Percentiles rank a stretch among this genome's conserved stretches.
These are phyloP conservation scores for Metarhizium anisopliae DNA, from an alignment of 2,329 filamentous ascomycete species.

Conservation along the genomic window DNA sequence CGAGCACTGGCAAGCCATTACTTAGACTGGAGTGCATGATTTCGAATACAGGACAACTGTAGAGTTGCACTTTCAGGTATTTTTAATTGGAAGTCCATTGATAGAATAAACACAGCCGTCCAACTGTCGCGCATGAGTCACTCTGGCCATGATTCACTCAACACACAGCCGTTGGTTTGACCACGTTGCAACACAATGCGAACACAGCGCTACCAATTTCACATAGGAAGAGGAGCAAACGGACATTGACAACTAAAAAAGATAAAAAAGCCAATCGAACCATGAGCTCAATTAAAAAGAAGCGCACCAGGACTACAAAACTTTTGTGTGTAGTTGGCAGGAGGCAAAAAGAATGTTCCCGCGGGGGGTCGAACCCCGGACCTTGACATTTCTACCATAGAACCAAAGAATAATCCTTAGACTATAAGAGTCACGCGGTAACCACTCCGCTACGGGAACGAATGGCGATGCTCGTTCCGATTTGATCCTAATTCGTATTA, in stretches of 20 bases:
- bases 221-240: not conserved
- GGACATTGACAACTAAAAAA: not conserved
- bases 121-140: too few species aligned
- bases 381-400: slow-evolving; percentile 18
- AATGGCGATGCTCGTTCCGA: slow-evolving; percentile 1
- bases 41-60: too few species aligned
- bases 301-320: not conserved
- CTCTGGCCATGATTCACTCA: too few species aligned
- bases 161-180: too few species aligned
- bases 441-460: slow-evolving; percentile 21
- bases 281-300: not conserved
- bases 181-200: too few species aligned
- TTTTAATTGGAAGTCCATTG: too few species aligned
- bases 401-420: slow-evolving; percentile 7
- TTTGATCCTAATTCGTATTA: not conserved
- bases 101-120: too few species aligned
- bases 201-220: too few species aligned
- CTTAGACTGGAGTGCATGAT: too few species aligned
- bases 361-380: slow-evolving; percentile 20
- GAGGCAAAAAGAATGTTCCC: slow-evolving; percentile 11
- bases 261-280: too few species aligned
- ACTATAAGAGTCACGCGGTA: slow-evolving; percentile 20
- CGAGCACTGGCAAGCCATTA: too few species aligned
- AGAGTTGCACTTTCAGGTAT: too few species aligned
- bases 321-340: not conserved